Base-by-base conservation (phyloP, 1,284 basidiomycete species). In the Rugosomyces carneus region DNA sequence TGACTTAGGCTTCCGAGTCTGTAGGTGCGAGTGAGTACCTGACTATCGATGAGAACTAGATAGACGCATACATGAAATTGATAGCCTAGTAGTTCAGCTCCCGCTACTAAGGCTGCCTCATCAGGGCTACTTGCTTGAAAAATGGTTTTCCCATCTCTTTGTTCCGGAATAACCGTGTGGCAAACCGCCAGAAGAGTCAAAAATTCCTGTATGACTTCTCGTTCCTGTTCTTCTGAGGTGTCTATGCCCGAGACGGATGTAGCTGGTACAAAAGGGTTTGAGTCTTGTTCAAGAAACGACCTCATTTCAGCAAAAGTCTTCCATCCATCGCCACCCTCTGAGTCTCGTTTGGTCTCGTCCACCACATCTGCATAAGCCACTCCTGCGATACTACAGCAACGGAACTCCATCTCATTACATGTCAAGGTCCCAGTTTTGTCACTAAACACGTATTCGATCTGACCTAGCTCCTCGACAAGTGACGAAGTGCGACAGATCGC, bases 51-150 rank as follows among this genome's bases (percentile, higher is more conserved):
- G 21, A 24, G 27, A 10, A 38, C 29, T 37, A 34, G 45, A 20
- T 24, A 35, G 40, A 23, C 40, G 73, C 82, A 49, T 57, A 95
- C 93, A 58, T 90, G 90, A 64, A 99, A 99, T 52, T 88, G 85
- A 65, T 93, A 98, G 0, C 93, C 93, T 48, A 99, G 70, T 35
- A 89, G 59, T 62, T 99, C 93, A 0, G 96, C 96, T 10, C 96
- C 96, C 1, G 89, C 80, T 0, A 99, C 96, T 26, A 99, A 72
- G 1, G 96, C 96, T 0, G 93, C 96, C 65, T 99, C 96, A 60
- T 99, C 96, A 0, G 96, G 96, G 70, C 93, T 96, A 52, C 91
- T 95, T 0, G 96, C 96, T 65, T 99, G 96, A 63, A 89, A 99
- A 18, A 84, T 75, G 57, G 84, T 86, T 75, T 89, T 93, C 34